Evolutionary conservation across 106 monocot genomes (phyloP), one percentile per base, ranked within the genome.

Genomic region (Phalaenopsis aphrodite): DNA sequence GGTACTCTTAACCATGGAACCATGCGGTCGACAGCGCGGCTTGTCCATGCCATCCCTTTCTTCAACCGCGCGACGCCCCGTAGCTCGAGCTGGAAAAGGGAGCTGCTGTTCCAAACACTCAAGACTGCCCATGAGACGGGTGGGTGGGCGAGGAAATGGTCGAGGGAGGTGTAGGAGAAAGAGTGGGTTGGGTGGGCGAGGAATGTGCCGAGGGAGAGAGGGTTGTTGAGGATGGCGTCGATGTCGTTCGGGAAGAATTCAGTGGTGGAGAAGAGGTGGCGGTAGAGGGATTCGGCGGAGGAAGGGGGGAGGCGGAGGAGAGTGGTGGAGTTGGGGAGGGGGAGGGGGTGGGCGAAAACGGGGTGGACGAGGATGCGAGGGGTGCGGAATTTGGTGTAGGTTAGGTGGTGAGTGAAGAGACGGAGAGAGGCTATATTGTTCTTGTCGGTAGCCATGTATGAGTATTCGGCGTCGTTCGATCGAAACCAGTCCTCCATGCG

Each of bases 221-320:
- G 80, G 82, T 94, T 94, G 45, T 55, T n/a, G 69, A 94, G 80
- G 36, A 94, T 83, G 80, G 88, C 76, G 75, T 90, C 92, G 88
- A 94, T 92, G 88, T 94, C 94, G 56, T 75, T 58, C 21, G 94
- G 91, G 92, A 94, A 94, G 90, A 94, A 94, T 82, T 94, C 94
- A 45, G 84, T 85, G 80, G 86, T 78, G 68, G 89, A 78, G 88
- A 89, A 85, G 16, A 78, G 82, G 45, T 43, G 76, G 41, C 85
- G 87, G 84, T 92, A 92, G 57, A 91, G 85, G 67, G 80, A 4
- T 67, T 82, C 87, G n/a, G 91, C 92, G 11, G 86, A 87, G 42
- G 79, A 43, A 9, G 81, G 82, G 23, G 85, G 2, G 74, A 91
- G 85, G 41, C 37, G 58, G 82, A 88, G 5, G 45, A 94, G 11